Evolutionary conservation across 2,329 filamentous ascomycete species (phyloP), one percentile per base, ranked within the genome.

Genomic region (Cryphonectria naterciae): DNA sequence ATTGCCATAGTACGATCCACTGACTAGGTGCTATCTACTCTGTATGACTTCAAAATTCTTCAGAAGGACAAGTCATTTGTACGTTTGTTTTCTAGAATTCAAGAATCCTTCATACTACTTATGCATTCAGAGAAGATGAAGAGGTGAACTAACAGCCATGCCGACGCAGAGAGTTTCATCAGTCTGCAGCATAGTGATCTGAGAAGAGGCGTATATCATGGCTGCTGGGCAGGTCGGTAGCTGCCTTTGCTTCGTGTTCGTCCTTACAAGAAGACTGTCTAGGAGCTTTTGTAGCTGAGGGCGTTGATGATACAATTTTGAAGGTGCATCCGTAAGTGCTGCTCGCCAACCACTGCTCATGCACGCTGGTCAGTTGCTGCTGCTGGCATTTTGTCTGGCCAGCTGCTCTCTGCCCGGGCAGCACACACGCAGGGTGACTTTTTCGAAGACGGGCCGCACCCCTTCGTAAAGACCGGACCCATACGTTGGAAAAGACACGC

Each of bases 1-100:
- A 19, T 32, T 19, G 46, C 19, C 19, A 49, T 49, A n/a, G 46
- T 17, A 8, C 6, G 54, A 35, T 15, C 54, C 54, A 58, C 54
- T 32, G 46, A 49, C 7, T 1, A 49, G 22, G 19, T 49, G 19
- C 22, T 17, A 46, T 46, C 13, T 46, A 32, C 37, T 39, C 37
- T 11, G 37, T 13, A 8, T n/a, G 8, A 7, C 7, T 49, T n/a
- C n/a, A 2, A n/a, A 49, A n/a, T 1, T 11, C 46, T 49, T 28
- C 81, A 79, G 25, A 90, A 86, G 74, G 92, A 56, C 10, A 3
- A 56, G 5, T 7, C 22, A n/a, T 2, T 56, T 56, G 22, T 56
- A 22, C 25, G 22, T n/a, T 58, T 4, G 25, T 4, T 28, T 58
- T 32, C 1, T 10, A 5, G 54, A 17, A 6, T 6, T 58, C 2